These are phyloP conservation scores for Candida arabinofermentans DNA, from an alignment of 805 yeast species.

Conservation along the genomic window DNA sequence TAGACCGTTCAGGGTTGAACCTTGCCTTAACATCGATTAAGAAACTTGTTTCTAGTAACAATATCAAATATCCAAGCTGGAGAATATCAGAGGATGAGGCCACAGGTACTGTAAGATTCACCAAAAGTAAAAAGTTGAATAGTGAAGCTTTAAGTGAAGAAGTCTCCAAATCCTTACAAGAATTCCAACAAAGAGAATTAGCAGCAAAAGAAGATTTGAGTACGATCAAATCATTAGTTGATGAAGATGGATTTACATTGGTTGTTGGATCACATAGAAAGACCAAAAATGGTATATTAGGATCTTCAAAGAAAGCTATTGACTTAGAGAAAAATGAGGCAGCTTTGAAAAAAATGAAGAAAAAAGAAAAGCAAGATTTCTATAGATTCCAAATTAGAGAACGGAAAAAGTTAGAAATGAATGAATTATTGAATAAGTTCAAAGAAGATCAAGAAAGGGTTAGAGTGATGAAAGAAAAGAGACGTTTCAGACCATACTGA, in stretches of 20 bases:
- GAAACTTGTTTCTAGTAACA: slow-evolving; percentile 34
- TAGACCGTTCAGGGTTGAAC: slow-evolving; percentile 64
- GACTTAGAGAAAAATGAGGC: slow-evolving; percentile 32
- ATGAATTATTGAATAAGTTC: slow-evolving; percentile 76
- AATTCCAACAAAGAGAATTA: slow-evolving; percentile 69
- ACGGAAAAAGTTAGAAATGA: slow-evolving; percentile 87
- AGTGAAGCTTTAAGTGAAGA: slow-evolving; percentile 47
- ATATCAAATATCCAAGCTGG: slow-evolving; percentile 34
- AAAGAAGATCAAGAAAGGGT: slow-evolving; percentile 89
- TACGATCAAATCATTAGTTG: slow-evolving; percentile 60
- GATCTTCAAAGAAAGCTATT: slow-evolving; percentile 34
- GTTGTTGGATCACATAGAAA: slow-evolving; percentile 87
- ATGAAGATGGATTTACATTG: slow-evolving; percentile 90
- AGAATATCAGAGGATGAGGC: slow-evolving; percentile 30
- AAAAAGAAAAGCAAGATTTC: slow-evolving; percentile 83
- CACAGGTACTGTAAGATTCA: slow-evolving; percentile 37
- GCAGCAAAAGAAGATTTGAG: slow-evolving; percentile 52
- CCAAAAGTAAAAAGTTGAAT: slow-evolving; percentile 42
- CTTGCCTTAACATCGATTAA: slow-evolving; percentile 63
- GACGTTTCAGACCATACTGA: slow-evolving; percentile 81
- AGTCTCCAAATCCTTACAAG: slow-evolving; percentile 58
- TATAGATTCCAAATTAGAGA: slow-evolving; percentile 96
- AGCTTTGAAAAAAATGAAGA: slow-evolving; percentile 51
- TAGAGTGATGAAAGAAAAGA: slow-evolving; percentile 70
- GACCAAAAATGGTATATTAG: slow-evolving; percentile 67